These are phyloP conservation scores for Aspergillus haitiensis DNA, from an alignment of 495 filamentous ascomycete species.

Conservation along the genomic window DNA sequence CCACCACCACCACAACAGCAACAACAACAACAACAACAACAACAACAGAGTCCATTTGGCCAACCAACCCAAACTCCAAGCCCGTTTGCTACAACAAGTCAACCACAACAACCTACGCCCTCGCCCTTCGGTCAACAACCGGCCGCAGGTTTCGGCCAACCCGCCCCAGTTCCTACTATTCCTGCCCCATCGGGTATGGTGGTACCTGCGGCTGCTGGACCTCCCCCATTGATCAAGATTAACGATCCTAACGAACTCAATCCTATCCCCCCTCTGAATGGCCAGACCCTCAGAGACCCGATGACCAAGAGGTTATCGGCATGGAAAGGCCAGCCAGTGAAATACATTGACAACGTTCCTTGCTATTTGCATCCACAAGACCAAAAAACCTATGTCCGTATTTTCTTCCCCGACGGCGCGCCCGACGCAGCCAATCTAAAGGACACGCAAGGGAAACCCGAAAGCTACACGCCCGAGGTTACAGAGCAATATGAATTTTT, in stretches of 20 bases:
- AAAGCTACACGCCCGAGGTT: constrained; percentile 48
- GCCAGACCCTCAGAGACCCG: constrained; percentile 41
- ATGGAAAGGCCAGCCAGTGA: constrained; percentile 59
- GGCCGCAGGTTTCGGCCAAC: constrained; percentile 1
- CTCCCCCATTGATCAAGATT: constrained; percentile 34
- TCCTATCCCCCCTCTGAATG: constrained; percentile 40
- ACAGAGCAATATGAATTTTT: constrained; percentile 61
- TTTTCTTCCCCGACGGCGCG: constrained; percentile 72
- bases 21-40: constrained; percentile 18
- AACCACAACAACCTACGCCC: constrained; percentile 26
- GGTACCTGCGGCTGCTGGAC: constrained; percentile 27
- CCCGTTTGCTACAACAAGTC: constrained; percentile 18
- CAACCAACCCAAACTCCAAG: constrained; percentile 26
- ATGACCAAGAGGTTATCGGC: constrained; percentile 37
- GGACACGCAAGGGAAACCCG: constrained; percentile 40
- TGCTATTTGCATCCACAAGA: constrained; percentile 53
- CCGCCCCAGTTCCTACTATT: background rate
- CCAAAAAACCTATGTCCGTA: constrained; percentile 49
- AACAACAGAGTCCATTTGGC: constrained; percentile 30
- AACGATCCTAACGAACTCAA: constrained; percentile 34
- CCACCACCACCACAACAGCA: constrained; percentile 15
- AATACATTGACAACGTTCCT: constrained; percentile 51
- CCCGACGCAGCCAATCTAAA: constrained; percentile 50
- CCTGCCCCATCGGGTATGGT: constrained; percentile 6
- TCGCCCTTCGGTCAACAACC: constrained; percentile 6